These are phyloP conservation scores for Neonectria magnoliae DNA, from an alignment of 2,329 filamentous ascomycete species.

Conservation along the genomic window DNA sequence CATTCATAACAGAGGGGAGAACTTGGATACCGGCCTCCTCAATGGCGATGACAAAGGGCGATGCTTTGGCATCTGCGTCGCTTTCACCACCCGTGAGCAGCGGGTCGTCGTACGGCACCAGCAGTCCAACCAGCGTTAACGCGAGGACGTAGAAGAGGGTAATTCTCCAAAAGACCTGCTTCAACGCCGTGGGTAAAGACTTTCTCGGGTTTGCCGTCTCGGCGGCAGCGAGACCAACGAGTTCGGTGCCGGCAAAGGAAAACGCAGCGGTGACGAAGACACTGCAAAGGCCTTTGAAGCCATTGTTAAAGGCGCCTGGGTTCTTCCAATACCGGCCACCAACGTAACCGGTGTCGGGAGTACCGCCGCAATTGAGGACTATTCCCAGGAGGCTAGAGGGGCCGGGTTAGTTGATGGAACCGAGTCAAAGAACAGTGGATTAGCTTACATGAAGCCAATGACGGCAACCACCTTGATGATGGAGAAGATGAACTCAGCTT, in stretches of 20 bases:
- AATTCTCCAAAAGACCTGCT: slow-evolving; percentile 96
- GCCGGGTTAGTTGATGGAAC: slow-evolving; percentile 25
- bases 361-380: slow-evolving; percentile 85
- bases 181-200: slow-evolving; percentile 85
- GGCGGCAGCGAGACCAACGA: slow-evolving; percentile 80
- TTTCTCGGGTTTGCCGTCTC: slow-evolving; percentile 84
- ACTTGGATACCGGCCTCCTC: slow-evolving; percentile 82
- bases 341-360: slow-evolving; percentile 78
- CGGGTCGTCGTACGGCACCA: slow-evolving; percentile 78
- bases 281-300: slow-evolving; percentile 84
- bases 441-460: slow-evolving; percentile 83
- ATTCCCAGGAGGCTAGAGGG: slow-evolving; percentile 78
- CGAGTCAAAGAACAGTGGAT: slow-evolving; percentile 41
- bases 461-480: slow-evolving; percentile 87
- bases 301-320: slow-evolving; percentile 86
- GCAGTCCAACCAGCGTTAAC: slow-evolving; percentile 80
- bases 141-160: slow-evolving; percentile 89
- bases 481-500: slow-evolving; percentile 89
- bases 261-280: slow-evolving; percentile 83
- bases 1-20: slow-evolving; percentile 90
- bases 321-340: slow-evolving; percentile 80
- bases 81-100: slow-evolving; percentile 67
- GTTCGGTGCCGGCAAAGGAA: slow-evolving; percentile 78
- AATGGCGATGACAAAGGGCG: slow-evolving; percentile 94
- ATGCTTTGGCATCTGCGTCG: slow-evolving; percentile 76